Percentiles rank a stretch among this genome's conserved stretches.
phyloP scores from a whole-genome alignment of 2,329 filamentous ascomycete genomes.

The Aureobasidium subglaciale region DNA sequence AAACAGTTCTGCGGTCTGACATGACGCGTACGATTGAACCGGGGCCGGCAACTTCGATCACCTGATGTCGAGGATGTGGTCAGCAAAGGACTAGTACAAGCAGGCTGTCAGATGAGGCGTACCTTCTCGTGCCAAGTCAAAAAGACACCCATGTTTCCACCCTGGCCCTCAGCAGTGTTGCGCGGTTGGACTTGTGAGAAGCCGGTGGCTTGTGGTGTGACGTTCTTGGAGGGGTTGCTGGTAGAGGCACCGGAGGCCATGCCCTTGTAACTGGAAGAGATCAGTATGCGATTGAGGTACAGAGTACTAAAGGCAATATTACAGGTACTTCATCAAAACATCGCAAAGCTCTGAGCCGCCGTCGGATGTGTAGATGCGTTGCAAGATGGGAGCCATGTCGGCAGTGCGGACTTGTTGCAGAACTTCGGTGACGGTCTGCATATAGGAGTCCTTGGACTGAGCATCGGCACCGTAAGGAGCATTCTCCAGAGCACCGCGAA shows the following conservation, averaged over 20 bases:
- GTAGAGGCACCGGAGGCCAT: slow-evolving; percentile 49
- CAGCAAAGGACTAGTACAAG: slow-evolving; percentile 11
- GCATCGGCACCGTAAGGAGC: slow-evolving; percentile 62
- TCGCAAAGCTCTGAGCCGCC: slow-evolving; percentile 82
- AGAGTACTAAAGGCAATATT: slow-evolving; percentile 33
- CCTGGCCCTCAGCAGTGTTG: slow-evolving; percentile 60
- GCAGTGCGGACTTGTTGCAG: slow-evolving; percentile 92
- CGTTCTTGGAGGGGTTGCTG: slow-evolving; percentile 31
- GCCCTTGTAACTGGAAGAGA: slow-evolving; percentile 67
- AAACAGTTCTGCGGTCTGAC: slow-evolving; percentile 92
- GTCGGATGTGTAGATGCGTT: slow-evolving; percentile 68
- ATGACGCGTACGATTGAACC: slow-evolving; percentile 88
- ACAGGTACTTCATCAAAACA: slow-evolving; percentile 97
- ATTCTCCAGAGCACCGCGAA: slow-evolving; percentile 76
- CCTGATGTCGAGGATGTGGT: slow-evolving; percentile 31
- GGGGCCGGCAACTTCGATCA: slow-evolving; percentile 85
- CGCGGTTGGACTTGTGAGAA: slow-evolving; percentile 68
- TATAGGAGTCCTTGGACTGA: slow-evolving; percentile 64
- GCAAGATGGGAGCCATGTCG: slow-evolving; percentile 86
- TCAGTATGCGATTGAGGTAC: neutral
- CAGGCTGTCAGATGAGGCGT: slow-evolving; percentile 14
- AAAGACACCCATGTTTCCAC: slow-evolving; percentile 90
- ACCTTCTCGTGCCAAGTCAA: slow-evolving; percentile 97
- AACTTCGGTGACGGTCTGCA: slow-evolving; percentile 84
- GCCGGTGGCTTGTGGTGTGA: slow-evolving; percentile 72